Evolutionary conservation across 1,284 basidiomycete genomes (phyloP).

Genomic region (Cutaneotrichosporon mucoides): DNA sequence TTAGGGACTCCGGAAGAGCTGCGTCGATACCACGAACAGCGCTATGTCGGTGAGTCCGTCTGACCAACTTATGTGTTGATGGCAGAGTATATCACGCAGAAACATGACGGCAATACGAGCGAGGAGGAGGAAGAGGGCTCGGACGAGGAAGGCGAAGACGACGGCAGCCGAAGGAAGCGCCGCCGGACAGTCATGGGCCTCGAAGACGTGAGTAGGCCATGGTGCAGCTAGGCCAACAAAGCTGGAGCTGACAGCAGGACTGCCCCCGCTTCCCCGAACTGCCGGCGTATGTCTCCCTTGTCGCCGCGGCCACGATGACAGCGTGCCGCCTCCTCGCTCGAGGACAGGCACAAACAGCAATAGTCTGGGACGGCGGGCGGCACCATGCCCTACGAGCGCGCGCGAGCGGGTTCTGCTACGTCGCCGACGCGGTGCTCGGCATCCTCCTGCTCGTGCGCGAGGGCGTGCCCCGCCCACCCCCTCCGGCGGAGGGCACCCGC

Average conservation of each 20-base stretch:
- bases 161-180: conserved; percentile 21
- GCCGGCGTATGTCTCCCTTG: conserved; percentile 61
- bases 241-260: conserved; percentile 56
- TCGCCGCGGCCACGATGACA: conserved; percentile 72
- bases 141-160: conserved; percentile 4
- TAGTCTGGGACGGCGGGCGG: conserved; percentile 77
- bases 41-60: conserved; percentile 45
- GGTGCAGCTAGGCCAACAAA: too few relatives aligned
- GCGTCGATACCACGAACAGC: conserved; percentile 47
- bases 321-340: conserved; percentile 63
- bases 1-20: conserved; percentile 40
- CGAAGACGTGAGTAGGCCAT: conserved; percentile 56
- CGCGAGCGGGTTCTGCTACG: conserved; percentile 89
- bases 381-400: conserved; percentile 55
- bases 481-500: too few relatives aligned
- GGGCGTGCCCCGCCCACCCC: conserved; percentile 3
- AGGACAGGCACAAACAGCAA: conserved; percentile 58
- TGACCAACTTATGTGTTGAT: not conserved
- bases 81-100: conserved; percentile 19
- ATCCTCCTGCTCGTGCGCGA: conserved; percentile 49
- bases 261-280: conserved; percentile 72
- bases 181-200: conserved; percentile 57
- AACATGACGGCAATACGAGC: not conserved
- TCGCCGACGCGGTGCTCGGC: conserved; percentile 81
- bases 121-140: not conserved